Percentiles rank a stretch among this genome's conserved stretches.
Evolutionary conservation across 192 early-diverging fungal genomes (phyloP).

Genomic region (Gamsiella multidivaricata): DNA sequence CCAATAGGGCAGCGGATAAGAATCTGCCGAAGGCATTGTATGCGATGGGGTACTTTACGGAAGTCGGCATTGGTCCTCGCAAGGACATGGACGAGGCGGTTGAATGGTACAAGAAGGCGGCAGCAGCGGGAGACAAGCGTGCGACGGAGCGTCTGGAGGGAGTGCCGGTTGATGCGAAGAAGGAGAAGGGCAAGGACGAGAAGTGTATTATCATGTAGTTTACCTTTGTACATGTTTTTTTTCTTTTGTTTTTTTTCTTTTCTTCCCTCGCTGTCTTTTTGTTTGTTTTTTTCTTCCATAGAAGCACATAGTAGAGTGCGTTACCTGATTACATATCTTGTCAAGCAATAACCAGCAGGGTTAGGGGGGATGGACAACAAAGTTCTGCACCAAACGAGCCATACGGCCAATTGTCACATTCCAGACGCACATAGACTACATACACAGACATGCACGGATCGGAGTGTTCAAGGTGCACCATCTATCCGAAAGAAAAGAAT

Average conservation of each 20-base stretch:
- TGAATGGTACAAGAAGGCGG: constrained; percentile 75
- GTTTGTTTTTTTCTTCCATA: not conserved
- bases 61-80: constrained; percentile 70
- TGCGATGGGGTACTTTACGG: constrained; percentile 75
- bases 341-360: no score
- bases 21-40: constrained; percentile 71
- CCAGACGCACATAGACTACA: no score
- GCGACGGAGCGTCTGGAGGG: constrained; percentile 67
- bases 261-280: not conserved
- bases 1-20: constrained; percentile 67
- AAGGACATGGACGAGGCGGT: constrained; percentile 68
- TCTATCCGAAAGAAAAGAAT: no score
- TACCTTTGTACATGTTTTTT: constrained; percentile 1
- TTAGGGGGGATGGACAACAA: no score
- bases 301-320: no score
- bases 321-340: no score
- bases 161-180: constrained; percentile 52
- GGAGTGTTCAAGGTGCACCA: no score
- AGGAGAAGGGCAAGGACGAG: constrained; percentile 63
- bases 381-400: no score
- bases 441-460: no score
- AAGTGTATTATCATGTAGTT: constrained; percentile 51
- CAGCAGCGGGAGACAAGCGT: constrained; percentile 70
- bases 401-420: no score
- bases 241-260: not conserved